Evolutionary conservation across 345 rosid species (phyloP), one percentile per base, ranked within the genome.

Genomic region (Passiflora organensis): DNA sequence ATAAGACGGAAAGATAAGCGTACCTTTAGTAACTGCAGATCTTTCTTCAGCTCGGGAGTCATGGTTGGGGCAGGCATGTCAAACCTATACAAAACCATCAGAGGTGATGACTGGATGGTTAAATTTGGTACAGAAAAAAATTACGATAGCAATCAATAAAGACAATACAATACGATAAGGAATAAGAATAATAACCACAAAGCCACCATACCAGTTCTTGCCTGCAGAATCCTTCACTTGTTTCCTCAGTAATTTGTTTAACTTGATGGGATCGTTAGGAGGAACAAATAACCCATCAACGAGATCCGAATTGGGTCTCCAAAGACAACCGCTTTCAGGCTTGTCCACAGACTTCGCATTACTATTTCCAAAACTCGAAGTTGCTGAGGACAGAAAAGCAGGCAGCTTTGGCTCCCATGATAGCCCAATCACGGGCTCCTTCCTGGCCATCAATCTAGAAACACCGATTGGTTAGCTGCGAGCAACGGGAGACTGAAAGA

Each of bases 21-120:
- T 45, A 93, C 95, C 97, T 89, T 93, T n/a, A 93, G 86, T 28
- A 89, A 51, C 69, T 93, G 87, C 55, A 93, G 89, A 75, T 93
- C 95, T 54, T 72, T 89, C 70, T 84, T 93, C 77, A 93, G 68
- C 68, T 93, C 95, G 0, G 88, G 91, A 15, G 99, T 93, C 38
- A 89, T 60, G 19, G 85, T 84, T 1, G 86, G 85, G 15, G 97
- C 97, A 11, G 97, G 87, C 99, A 89, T 86, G 68, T 84, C 89
- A 69, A 93, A 89, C 99, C 97, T 93, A 67, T 17, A 46, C 44
- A 63, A 38, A 14, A 19, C 13, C 36, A 32, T 22, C 5, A 51
- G 19, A 24, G 21, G 1, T 43, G 68, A 43, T 15, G 19, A 50
- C 38, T 47, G 23, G 1, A 15, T 32, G 2, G 12, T 18, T 36